Base-by-base conservation (phyloP, 2,329 filamentous ascomycete genomes). In the Cordyceps tenuipes region DNA sequence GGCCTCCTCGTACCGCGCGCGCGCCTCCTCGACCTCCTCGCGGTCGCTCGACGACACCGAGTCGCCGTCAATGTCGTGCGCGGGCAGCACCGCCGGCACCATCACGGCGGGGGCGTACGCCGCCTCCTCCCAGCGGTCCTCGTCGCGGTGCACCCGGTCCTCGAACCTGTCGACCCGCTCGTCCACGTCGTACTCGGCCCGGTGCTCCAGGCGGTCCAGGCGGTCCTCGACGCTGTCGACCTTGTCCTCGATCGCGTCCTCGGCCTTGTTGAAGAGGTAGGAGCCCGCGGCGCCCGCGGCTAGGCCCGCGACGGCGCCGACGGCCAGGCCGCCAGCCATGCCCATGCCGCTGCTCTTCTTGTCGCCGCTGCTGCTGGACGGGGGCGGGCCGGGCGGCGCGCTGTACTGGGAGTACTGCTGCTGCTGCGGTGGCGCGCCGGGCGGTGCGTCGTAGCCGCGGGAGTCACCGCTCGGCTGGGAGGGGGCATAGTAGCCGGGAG, bases 221-320 rank as follows among this genome's bases (percentile, higher is more conserved):
- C 54, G 43, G 5, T 39, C 34, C 13, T 58, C 47, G 36, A 50
- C 29, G 7, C 36, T 13, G 21, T 50, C 39, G 17, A 51, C 47
- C 23, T 21, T 39, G 15, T 43, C 7, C 46, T 57, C 46, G 46
- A 48, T n/a, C 13, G 55, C 46, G 56, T 47, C 62, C 51, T 49
- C 56, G 49, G 46, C 29, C n/a, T 65, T 60, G 54, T 68, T 60
- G 34, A 84, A 65, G 57, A 80, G 82, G 66, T 86, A 77, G 17
- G 48, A 79, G 26, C 80, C 85, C 44, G 83, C 68, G 58, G 77
- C 79, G 64, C 83, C 82, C 13, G 79, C 72, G 1, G 80, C 84
- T 21, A 86, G 68, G 70, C 85, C 85, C 41, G 77, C 84, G 10
- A 80, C 81, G 55, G 81, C 84, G 48, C 57, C 57, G 19, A 59